Conservation (phyloP, 805 yeast genomes). For the Metschnikowia noctiluminum region DNA sequence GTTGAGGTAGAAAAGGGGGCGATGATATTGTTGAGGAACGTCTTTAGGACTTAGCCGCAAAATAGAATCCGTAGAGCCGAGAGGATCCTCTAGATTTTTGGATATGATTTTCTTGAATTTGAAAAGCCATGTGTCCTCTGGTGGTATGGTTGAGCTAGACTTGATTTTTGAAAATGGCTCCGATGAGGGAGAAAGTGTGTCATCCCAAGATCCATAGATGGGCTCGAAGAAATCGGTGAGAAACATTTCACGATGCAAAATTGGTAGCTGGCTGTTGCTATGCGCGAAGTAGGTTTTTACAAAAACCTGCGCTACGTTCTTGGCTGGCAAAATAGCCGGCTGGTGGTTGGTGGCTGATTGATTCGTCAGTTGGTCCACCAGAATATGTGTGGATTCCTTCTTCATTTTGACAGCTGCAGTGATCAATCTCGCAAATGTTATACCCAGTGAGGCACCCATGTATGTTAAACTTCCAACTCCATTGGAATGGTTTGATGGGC, state of each 20-base stretch:
- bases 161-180: slow-evolving; percentile 1
- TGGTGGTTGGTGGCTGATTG: slow-evolving; percentile 12
- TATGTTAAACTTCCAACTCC: slow-evolving; percentile 5
- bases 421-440: slow-evolving; percentile 64
- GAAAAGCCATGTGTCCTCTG: slow-evolving; percentile 45
- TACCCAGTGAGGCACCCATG: slow-evolving; percentile 19
- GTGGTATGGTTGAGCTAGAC: background rate
- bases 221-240: slow-evolving; percentile 67
- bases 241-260: slow-evolving; percentile 78
- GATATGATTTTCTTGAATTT: slow-evolving; percentile 35
- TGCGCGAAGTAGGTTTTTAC: slow-evolving; percentile 69
- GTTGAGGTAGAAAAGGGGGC: slow-evolving; percentile 66
- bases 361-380: slow-evolving; percentile 16
- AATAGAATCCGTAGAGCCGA: slow-evolving; percentile 12
- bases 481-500: background rate
- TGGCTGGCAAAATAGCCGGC: slow-evolving; percentile 63
- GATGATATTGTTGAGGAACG: slow-evolving; percentile 48
- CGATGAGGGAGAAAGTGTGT: slow-evolving; percentile 45
- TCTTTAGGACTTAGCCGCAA: slow-evolving; percentile 29
- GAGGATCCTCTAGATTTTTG: slow-evolving; percentile 1
- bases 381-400: slow-evolving; percentile 16
- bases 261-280: slow-evolving; percentile 79
- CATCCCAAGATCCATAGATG: slow-evolving; percentile 64
- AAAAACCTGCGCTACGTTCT: slow-evolving; percentile 63
- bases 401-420: slow-evolving; percentile 70